A percentile compares a stretch with the other conserved stretches of the same genome.
These are phyloP conservation scores for Beauveria rudraprayagi DNA, from an alignment of 2,329 filamentous ascomycete genomes.

Conservation along the genomic window DNA sequence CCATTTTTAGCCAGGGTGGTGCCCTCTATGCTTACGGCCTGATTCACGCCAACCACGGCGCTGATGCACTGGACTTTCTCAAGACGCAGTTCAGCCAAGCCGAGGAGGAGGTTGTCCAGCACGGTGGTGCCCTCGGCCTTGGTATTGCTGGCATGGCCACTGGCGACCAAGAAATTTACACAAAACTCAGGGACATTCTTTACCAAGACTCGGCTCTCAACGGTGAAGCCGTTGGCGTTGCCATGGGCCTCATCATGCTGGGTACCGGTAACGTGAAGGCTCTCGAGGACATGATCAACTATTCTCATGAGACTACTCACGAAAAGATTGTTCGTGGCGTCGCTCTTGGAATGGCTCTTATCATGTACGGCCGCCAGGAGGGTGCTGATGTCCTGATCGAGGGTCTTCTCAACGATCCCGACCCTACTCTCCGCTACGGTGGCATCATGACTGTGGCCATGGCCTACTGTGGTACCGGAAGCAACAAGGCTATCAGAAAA, in stretches of 20 bases:
- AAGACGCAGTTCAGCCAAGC: slow-evolving; percentile 66
- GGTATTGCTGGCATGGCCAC: slow-evolving; percentile 98
- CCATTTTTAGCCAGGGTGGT: slow-evolving; percentile 91
- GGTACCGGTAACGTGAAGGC: slow-evolving; percentile 94
- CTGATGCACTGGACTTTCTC: slow-evolving; percentile 76
- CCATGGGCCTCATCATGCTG: slow-evolving; percentile 97
- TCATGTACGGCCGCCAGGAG: slow-evolving; percentile 97
- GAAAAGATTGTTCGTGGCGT: slow-evolving; percentile 98
- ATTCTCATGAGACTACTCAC: slow-evolving; percentile 95
- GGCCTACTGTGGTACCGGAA: slow-evolving; percentile 93
- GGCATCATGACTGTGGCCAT: slow-evolving; percentile 98
- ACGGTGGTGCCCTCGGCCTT: slow-evolving; percentile 88
- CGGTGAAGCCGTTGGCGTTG: slow-evolving; percentile 87
- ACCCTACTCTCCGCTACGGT: slow-evolving; percentile 88
- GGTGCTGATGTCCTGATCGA: slow-evolving; percentile 91
- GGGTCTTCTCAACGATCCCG: slow-evolving; percentile 83
- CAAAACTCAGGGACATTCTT: slow-evolving; percentile 79
- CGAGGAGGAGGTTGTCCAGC: slow-evolving; percentile 88
- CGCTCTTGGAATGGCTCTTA: slow-evolving; percentile 91
- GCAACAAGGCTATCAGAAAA: slow-evolving; percentile 97
- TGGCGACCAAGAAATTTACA: slow-evolving; percentile 81
- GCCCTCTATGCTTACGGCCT: slow-evolving; percentile 91
- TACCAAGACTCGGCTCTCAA: slow-evolving; percentile 94
- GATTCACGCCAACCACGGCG: slow-evolving; percentile 96
- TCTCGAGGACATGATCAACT: slow-evolving; percentile 93